These are phyloP conservation scores for Piromyces sp. DNA, from an alignment of 192 early-diverging fungal species.

Conservation along the genomic window DNA sequence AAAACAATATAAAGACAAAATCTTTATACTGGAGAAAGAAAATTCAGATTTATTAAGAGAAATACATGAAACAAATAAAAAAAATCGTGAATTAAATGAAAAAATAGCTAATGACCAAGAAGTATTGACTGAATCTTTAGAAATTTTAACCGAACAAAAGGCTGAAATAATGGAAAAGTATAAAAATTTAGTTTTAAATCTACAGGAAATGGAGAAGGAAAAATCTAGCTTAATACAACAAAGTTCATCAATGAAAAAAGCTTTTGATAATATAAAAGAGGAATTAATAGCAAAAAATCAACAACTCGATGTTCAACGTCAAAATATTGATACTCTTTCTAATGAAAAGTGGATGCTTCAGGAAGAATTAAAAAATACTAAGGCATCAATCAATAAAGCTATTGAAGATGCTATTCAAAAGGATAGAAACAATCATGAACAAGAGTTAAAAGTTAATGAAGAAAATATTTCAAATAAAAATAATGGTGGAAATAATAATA, in stretches of 20 bases:
- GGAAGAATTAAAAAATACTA: background rate
- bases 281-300: background rate
- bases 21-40: background rate
- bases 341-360: background rate
- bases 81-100: background rate
- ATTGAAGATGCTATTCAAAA: background rate
- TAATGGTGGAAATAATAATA: background rate
- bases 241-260: background rate
- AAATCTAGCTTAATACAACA: background rate
- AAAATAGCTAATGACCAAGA: background rate
- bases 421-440: background rate
- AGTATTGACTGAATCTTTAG: background rate
- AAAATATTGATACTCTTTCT: background rate
- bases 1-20: background rate
- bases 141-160: background rate
- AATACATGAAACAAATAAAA: background rate
- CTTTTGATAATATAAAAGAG: background rate
- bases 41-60: background rate
- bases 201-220: background rate
- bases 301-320: background rate
- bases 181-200: background rate
- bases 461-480: background rate
- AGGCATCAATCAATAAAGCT: background rate
- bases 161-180: background rate
- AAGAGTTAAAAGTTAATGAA: background rate